Base-by-base conservation (phyloP, 2,329 filamentous ascomycete species). In the Conoideocrella luteorostrata region DNA sequence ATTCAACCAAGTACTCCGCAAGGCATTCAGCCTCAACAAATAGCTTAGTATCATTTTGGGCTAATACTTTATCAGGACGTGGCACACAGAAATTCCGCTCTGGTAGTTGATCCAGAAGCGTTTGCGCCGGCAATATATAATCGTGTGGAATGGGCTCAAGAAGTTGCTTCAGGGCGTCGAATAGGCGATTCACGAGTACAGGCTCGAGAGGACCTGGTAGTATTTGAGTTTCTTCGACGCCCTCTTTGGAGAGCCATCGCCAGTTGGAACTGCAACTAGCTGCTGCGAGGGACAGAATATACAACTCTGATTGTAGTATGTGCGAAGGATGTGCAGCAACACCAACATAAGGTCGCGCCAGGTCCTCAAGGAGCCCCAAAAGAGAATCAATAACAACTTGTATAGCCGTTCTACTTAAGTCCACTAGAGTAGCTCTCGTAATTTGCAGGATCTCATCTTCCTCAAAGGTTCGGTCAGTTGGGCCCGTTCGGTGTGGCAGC, bases 231-330 rank as follows among this genome's bases (percentile, higher is more conserved):
- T 47, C 48, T 17, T 53, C 50, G 17, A 38, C 24, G 53, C 56
- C 48, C 30, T 45, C 45, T 18, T 55, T 50, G 24, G 47, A 54
- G 10, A 30, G 44, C 68, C 26, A 39, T 20, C 63, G 34, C 79
- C 80, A 84, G 56, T 81, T 73, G 42, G 74, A 72, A 40, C 73
- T 71, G 52, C 79, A 84, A 56, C 81, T 85, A 54, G 84, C 80
- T 56, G 80, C 77, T 28, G 80, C 69, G 33, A 85, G 66, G 38
- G 75, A 71, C 39, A 84, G 61, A n/a, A 84, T 66, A 53, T 81
- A 84, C 38, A 80, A 65, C 58, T 85, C 80, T 15, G 82, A 84
- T 37, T 78, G 69, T 24, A 84, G 64, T 41, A 85, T 69, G 55
- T 82, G 77, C 29, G 70, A 64, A 2, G 80, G 78, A 52, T 81